Base-by-base conservation (phyloP, 768 basidiomycete species). In the Boletus rubropictus region DNA sequence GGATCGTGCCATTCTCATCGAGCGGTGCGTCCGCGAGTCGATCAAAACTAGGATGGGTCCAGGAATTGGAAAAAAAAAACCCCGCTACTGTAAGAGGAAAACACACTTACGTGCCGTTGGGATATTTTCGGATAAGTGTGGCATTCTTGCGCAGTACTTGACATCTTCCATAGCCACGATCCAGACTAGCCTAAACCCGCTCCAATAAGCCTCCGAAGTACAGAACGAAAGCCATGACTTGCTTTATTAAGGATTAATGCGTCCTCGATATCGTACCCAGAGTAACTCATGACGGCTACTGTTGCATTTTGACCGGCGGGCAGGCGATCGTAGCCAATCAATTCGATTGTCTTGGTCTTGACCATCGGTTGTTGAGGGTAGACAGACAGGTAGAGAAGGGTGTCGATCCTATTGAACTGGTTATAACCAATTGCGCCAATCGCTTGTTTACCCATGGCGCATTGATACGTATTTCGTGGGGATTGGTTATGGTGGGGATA, bases 361-460 rank as follows among this genome's bases (percentile, higher is more conserved):
- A 97, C 94, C 95, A 99, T 96, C 3, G 96, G 96, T 59, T 97
- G 91, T 62, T 99, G 96, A 20, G 96, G 96, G 58, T 99, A 99
- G 9, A 97, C 93, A 29, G 90, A 87, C 42, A 99, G 78, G 69
- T 99, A 99, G n/a, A 99, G 76, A 32, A 99, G 78, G 0, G 96
- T 99, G 66, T 99, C 96, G 63, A 99, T 98, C 37, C 96, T 81
- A 62, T 92, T 91, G 55, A 97, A 81, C 66, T 99, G 96, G 65
- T 98, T 99, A 69, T 94, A 96, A 0, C 85, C 95, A 51, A 99
- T 99, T 11, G 94, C 94, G 18, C 96, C 96, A 53, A 99, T 99
- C 2, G 96, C 95, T 73, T 99, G 96, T 72, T 99, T 99, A 45
- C 96, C 95, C 95, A 99, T 99, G 46, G 95, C 95, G 61, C 95